A percentile compares a stretch with the other conserved stretches of the same genome.
Conservation (phyloP, 2,329 filamentous ascomycete genomes). For the Camillea tinctor region DNA sequence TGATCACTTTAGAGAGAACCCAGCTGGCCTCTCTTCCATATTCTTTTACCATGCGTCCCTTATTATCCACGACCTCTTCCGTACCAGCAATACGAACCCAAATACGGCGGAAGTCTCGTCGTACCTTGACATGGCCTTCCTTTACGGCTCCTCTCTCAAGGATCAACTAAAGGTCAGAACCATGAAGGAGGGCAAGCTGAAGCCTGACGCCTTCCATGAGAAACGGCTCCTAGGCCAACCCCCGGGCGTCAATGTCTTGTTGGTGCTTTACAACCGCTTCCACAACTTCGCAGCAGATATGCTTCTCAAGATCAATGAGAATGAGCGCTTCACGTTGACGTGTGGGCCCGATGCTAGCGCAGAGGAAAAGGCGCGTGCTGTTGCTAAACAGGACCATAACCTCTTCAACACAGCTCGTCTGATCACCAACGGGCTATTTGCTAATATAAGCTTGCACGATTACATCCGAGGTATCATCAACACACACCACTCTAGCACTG, state of each 20-base stretch:
- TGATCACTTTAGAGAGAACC: slow-evolving; percentile 57
- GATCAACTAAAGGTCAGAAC: slow-evolving; percentile 65
- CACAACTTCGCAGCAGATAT: slow-evolving; percentile 68
- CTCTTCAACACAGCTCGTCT: slow-evolving; percentile 57
- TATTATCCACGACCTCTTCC: slow-evolving; percentile 61
- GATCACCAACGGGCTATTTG: slow-evolving; percentile 53
- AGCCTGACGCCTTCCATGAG: slow-evolving; percentile 69
- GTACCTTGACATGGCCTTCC: slow-evolving; percentile 70
- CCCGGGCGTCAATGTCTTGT: slow-evolving; percentile 63
- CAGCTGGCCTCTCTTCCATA: slow-evolving; percentile 71
- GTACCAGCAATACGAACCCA: slow-evolving; percentile 61
- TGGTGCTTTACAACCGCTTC: slow-evolving; percentile 69
- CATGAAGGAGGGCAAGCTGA: slow-evolving; percentile 64
- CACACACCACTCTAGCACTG: slow-evolving; percentile 55
- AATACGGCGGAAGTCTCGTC: slow-evolving; percentile 68
- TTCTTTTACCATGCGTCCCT: slow-evolving; percentile 75
- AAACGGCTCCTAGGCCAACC: slow-evolving; percentile 64
- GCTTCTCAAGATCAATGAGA: slow-evolving; percentile 65
- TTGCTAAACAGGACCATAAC: slow-evolving; percentile 47
- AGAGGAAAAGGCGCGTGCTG: slow-evolving; percentile 33
- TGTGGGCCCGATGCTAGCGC: slow-evolving; percentile 20
- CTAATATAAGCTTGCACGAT: slow-evolving; percentile 57
- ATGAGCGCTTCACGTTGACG: slow-evolving; percentile 56
- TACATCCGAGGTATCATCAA: slow-evolving; percentile 63
- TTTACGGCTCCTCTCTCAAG: slow-evolving; percentile 66